Base-by-base conservation (phyloP, 495 filamentous ascomycete species). In the Podospora pseudocomata region DNA sequence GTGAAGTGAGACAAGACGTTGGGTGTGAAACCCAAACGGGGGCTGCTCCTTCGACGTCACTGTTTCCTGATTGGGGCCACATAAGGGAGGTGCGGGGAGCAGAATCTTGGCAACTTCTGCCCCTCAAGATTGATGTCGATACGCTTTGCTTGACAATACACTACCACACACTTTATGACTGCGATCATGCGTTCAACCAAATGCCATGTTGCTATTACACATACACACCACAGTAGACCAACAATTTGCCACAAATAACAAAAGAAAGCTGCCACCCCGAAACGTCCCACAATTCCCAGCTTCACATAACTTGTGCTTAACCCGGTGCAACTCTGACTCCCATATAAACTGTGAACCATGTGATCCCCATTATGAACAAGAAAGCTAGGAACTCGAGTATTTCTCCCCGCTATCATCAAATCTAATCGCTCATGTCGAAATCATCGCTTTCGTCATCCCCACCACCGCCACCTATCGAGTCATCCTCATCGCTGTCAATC, bases 401-500 rank as follows among this genome's bases (percentile, higher is more conserved):
- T 26, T 20, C 23, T 26, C 0, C 19, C 28, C 34, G 1, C 64
- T 16, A 19, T 3, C n/a, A 23, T 16, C 1, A 19, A 39, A 20
- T 66, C 61, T 64, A 74, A 3, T 75, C 72, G 32, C 70, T 71
- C 71, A 78, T 71, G n/a, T 39, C 72, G 69, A 73, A 76, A n/a
- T 54, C 75, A 60, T 73, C 72, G 1, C 62, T 66, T 1, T 62
- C 67, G 28, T 54, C 75, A 58, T 72, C 72, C 1, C 63, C 67
- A 1, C 60, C 68, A 39, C 32, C 61, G 39, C 77, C 76, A 30
- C 79, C 77, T 72, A 78, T 78, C 61, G 75, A 75, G 7, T 81
- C 80, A 9, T 82, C 81, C 27, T 83, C 81, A 53, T 84, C 82
- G 23, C 80, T 74, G 32, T 80, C 75, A 71, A 83, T 54, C 39